phyloP scores from a whole-genome alignment of 169 alveolate species.

The Pseudocohnilembus persalinus region DNA sequence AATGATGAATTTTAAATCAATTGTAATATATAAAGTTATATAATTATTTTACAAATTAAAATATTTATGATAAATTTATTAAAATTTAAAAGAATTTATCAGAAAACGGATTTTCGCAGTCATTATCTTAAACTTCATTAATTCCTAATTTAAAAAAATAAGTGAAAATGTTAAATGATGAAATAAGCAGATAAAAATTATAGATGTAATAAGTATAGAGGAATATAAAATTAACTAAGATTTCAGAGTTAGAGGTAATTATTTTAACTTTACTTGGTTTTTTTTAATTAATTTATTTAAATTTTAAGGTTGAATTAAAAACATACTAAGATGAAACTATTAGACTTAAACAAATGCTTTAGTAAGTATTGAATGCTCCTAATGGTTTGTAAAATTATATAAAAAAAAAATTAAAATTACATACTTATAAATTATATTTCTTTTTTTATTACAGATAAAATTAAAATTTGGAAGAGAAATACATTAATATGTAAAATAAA shows the following conservation, averaged over 20 bases:
- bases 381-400: neutral
- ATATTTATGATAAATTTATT: too few relatives aligned
- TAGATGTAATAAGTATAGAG: neutral
- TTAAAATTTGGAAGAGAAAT: neutral
- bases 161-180: neutral
- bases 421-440: too few relatives aligned
- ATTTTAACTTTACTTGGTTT: too few relatives aligned
- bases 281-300: too few relatives aligned
- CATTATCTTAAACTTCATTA: neutral
- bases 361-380: neutral
- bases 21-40: too few relatives aligned
- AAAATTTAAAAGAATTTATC: too few relatives aligned
- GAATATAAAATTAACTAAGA: neutral
- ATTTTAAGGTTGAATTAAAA: neutral
- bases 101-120: too few relatives aligned
- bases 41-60: too few relatives aligned
- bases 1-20: too few relatives aligned
- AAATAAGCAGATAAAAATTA: too few relatives aligned
- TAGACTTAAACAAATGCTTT: neutral
- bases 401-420: too few relatives aligned
- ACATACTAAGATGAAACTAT: neutral
- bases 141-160: neutral
- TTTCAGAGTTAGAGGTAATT: neutral
- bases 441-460: neutral
- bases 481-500: too few relatives aligned